Conservation (phyloP, 179 eudicot species). For the Heliamphora pulchella region DNA sequence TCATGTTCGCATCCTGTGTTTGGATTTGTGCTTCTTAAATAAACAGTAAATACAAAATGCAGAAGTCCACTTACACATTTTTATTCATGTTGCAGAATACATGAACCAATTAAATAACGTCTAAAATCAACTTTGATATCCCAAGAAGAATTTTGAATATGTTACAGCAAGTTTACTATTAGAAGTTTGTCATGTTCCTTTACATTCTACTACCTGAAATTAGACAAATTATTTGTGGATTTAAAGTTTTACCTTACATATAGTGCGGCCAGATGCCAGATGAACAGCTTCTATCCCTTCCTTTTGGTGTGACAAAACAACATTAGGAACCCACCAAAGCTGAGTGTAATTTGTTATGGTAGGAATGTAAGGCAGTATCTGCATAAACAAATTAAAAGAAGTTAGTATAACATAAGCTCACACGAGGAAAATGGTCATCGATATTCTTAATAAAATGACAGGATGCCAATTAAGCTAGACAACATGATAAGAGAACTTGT, state of each 20-base stretch:
- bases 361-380: constrained; percentile 68
- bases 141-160: background rate
- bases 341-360: constrained; percentile 90
- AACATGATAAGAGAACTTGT: background rate
- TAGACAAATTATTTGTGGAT: background rate
- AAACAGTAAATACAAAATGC: too few species aligned
- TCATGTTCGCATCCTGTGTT: too few species aligned
- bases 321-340: constrained; percentile 99
- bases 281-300: constrained; percentile 98
- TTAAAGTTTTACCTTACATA: constrained; percentile 67
- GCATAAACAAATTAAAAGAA: constrained; percentile 28
- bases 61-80: too few species aligned
- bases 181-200: constrained; percentile 3
- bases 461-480: background rate
- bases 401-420: background rate
- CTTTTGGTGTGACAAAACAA: constrained; percentile 91
- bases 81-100: background rate
- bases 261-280: constrained; percentile 91
- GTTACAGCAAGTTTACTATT: background rate
- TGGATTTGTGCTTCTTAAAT: too few species aligned
- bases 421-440: background rate
- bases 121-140: background rate
- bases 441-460: constrained; percentile 4
- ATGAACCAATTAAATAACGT: background rate
- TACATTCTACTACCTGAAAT: background rate